Percentiles rank a stretch among this genome's conserved stretches.
These are phyloP conservation scores for Pestalotiopsis sp. DNA, from an alignment of 2,329 filamentous ascomycete genomes.

Conservation along the genomic window DNA sequence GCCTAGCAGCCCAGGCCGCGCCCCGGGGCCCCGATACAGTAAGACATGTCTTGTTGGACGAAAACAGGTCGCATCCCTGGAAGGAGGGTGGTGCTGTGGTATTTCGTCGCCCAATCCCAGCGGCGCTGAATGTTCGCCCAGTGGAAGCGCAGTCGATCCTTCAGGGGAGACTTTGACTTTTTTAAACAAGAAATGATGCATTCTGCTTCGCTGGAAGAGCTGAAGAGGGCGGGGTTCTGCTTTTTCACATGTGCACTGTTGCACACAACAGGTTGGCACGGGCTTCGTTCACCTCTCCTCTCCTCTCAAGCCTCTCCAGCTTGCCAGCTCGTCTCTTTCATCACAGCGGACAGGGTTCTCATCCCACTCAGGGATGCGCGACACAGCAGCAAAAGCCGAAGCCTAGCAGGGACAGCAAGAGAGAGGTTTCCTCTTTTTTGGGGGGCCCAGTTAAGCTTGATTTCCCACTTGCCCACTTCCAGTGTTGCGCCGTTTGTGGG, in stretches of 20 bases:
- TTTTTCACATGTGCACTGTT: background rate
- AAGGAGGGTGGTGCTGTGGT: background rate
- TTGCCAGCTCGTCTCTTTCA: too few species aligned
- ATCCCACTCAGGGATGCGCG: too few species aligned
- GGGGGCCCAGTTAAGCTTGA: too few species aligned
- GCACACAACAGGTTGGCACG: background rate
- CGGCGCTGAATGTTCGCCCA: background rate
- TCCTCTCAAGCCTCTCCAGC: background rate
- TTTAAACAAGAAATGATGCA: too few species aligned
- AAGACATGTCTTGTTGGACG: background rate
- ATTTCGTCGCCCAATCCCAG: background rate
- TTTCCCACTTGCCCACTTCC: too few species aligned
- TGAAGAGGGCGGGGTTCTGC: too few species aligned
- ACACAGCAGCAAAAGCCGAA: too few species aligned
- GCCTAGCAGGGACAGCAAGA: too few species aligned
- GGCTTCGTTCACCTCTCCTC: background rate
- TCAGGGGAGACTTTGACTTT: background rate
- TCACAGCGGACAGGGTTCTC: too few species aligned
- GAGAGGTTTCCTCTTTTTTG: too few species aligned
- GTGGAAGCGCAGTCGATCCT: background rate
- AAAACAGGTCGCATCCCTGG: background rate
- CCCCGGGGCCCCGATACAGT: background rate
- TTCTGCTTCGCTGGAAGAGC: too few species aligned
- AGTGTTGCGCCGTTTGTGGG: too few species aligned
- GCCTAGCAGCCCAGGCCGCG: background rate